Evolutionary conservation across 345 rosid genomes (phyloP), one percentile per base, ranked within the genome.

Genomic region (Salix viminalis): DNA sequence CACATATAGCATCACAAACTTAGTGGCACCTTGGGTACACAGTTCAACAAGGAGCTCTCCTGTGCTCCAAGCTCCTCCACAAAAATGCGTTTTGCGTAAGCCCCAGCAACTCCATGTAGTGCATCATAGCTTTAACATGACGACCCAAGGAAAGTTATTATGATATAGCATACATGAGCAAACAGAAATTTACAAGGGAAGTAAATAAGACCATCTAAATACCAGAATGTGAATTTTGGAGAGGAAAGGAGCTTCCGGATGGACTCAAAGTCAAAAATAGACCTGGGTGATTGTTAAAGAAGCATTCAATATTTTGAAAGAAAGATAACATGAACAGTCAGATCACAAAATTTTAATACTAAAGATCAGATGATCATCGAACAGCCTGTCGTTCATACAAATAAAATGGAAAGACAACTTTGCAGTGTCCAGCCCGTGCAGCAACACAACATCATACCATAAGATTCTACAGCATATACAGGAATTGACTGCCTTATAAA

Each of bases 71-170:
- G 96, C 87, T 92, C 99, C 87, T 96, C 97, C 46, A 96, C 97
- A 86, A 96, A 96, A 74, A 96, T 94, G 9, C 88, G 85, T 36
- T 89, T 86, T 58, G 99, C 98, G 82, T 94, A 96, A 32, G 96
- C 97, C 76, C 99, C 99, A 87, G 89, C 99, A 84, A 94, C 99
- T 80, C 99, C 99, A 78, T 96, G 97, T 58, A 96, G 70, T 72
- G 97, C 99, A 82, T 96, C 99, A 84, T 87, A 92, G 81, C 99
- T 91, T 86, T 74, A 83, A 48, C 28, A 84, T 72, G 46, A 84
- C 36, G 70, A 74, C 23, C 64, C 60, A 79, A 75, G 64, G 41
- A 72, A 16, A 68, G 36, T 54, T 18, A 72, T 50, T 42, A 79
- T 67, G 66, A 74, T 50, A 67, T n/a, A 76, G 67, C 54, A 72